Evolutionary conservation across 1,139 yeast genomes (phyloP), one percentile per base, ranked within the genome.

Genomic region (Geotrichum australiense): DNA sequence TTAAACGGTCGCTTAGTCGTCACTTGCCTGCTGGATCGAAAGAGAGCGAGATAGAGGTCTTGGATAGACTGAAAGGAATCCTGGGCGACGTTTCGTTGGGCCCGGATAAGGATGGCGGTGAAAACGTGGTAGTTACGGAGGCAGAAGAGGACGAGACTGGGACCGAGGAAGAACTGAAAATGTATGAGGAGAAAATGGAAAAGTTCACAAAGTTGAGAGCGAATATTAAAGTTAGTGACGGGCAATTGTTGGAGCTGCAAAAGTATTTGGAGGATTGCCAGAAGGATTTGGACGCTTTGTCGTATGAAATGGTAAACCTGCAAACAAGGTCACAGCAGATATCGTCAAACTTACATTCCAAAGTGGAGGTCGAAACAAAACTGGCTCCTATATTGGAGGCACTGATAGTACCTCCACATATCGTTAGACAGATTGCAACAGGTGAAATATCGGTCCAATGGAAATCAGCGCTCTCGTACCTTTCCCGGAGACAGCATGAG

Each of bases 381-480:
- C 70, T 87, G 46, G 74, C 79, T 11, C 94, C 94, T 0, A 65
- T 84, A 11, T 78, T 87, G 0, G 70, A 81, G 29, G 91, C 84
- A 50, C 64, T 83, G 20, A 68, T 83, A 50, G 73, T 87, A 3
- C 84, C 96, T 0, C 94, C 95, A 68, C 49, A 55, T 21, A 57
- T 55, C 36, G 63, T 56, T 37, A 49, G 42, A 32, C 58, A 56
- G 29, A 53, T 62, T 12, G 53, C 56, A 6, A 56, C 55, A 25
- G 61, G 61, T 22, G 62, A 60, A 16, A 52, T 62, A 12, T 52
- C 57, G 15, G 53, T 62, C 1, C 58, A 55, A 31, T 62, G 65
- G 65, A 50, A 59, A n/a, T 60, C 59, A 2, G 57, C 64, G 10
- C 46, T 62, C 28, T 50, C 55, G 14, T 54, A 55, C 26, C 46